These are phyloP conservation scores for Mortierella alpina DNA, from an alignment of 192 early-diverging fungal genomes.

Conservation along the genomic window DNA sequence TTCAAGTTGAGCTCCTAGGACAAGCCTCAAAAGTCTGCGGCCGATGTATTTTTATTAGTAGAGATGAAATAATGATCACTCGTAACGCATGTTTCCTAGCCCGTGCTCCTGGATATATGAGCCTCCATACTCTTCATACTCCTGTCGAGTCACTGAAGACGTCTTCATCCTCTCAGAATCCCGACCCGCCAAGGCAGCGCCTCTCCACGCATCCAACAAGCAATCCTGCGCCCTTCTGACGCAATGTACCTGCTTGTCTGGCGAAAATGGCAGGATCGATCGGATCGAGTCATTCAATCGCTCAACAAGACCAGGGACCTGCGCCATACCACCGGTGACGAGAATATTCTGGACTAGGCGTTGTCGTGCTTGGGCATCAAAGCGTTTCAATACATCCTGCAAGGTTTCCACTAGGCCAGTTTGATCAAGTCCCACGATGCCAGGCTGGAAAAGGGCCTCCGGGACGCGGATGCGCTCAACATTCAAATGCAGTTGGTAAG, in stretches of 20 bases:
- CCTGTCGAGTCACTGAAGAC: conserved; percentile 70
- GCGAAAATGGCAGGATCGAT: conserved; percentile 69
- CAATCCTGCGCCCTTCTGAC: conserved; percentile 78
- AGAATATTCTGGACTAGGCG: conserved; percentile 74
- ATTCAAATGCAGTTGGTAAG: conserved; percentile 89
- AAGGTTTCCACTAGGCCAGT: conserved; percentile 87
- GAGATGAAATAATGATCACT: conserved; percentile 6
- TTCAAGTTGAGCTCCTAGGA: neutral
- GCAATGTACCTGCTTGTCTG: conserved; percentile 56
- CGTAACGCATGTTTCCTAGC: conserved; percentile 75
- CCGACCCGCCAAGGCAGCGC: conserved; percentile 80
- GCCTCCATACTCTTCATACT: conserved; percentile 87
- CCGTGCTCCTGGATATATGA: conserved; percentile 89
- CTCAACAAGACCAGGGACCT: conserved; percentile 71
- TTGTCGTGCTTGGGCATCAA: conserved; percentile 55
- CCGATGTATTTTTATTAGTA: conserved; percentile 1
- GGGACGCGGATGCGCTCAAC: conserved; percentile 92
- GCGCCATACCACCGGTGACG: conserved; percentile 82
- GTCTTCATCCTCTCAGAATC: conserved; percentile 48
- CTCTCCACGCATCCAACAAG: conserved; percentile 85
- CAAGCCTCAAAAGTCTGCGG: neutral
- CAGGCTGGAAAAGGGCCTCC: conserved; percentile 91
- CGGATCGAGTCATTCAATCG: conserved; percentile 72
- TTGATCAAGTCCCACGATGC: conserved; percentile 87
- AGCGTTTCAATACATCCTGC: conserved; percentile 70